phyloP scores from a whole-genome alignment of 495 filamentous ascomycete genomes.

The Xylaria scruposa region DNA sequence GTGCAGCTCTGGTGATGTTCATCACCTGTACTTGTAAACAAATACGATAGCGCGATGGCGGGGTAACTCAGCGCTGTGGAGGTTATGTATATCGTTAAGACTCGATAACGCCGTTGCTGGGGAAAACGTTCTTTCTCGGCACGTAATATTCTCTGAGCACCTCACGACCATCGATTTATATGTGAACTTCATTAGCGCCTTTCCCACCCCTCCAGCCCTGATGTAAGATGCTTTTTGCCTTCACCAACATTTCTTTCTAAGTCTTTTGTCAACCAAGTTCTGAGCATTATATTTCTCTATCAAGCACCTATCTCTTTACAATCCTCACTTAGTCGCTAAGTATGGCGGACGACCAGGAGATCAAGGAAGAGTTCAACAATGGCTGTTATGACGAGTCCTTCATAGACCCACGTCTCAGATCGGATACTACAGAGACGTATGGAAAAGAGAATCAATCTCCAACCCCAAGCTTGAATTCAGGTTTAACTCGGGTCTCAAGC shows the following conservation, averaged over 20 bases:
- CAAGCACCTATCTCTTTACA: background rate
- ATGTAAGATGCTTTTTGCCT: background rate
- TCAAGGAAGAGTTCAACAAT: background rate
- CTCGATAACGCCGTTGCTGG: conserved; percentile 4
- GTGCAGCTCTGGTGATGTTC: background rate
- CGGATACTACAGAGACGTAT: background rate
- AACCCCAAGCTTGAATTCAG: background rate
- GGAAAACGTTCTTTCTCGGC: background rate
- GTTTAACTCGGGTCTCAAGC: background rate
- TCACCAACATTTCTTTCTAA: background rate
- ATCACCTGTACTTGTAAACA: no score
- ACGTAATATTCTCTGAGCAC: background rate
- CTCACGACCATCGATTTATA: background rate
- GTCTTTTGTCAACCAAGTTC: background rate
- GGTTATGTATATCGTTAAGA: background rate
- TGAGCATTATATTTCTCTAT: background rate
- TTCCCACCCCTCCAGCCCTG: background rate
- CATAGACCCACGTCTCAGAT: conserved; percentile 19
- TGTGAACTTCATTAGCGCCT: background rate
- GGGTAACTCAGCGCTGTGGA: background rate
- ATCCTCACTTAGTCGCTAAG: background rate
- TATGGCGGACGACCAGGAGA: background rate
- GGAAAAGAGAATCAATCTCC: background rate
- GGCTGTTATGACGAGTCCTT: background rate
- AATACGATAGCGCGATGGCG: background rate